Conservation (phyloP, 2,329 filamentous ascomycete genomes). For the Neocucurbitaria cava region DNA sequence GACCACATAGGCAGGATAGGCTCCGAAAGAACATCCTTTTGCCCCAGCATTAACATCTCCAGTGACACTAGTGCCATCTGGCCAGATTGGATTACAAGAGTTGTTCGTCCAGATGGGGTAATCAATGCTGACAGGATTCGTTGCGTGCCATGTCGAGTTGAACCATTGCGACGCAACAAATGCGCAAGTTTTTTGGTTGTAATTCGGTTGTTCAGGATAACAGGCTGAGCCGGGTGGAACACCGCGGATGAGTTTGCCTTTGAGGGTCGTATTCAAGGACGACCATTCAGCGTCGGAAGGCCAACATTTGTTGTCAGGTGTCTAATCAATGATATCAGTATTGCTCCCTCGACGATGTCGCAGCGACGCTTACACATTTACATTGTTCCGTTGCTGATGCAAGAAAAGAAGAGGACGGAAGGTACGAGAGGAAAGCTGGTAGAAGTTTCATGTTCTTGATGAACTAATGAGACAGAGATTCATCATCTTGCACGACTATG, state of each 20-base stretch:
- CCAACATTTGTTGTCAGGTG: constrained; percentile 28
- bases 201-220: constrained; percentile 29
- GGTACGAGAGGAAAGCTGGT: neutral
- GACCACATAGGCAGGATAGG: constrained; percentile 38
- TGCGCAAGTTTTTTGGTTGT: constrained; percentile 26
- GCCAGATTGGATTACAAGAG: constrained; percentile 38
- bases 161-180: constrained; percentile 33
- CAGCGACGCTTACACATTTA: constrained; percentile 26
- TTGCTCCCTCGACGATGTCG: too few species aligned
- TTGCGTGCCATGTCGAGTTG: constrained; percentile 35
- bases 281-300: constrained; percentile 27
- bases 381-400: constrained; percentile 11
- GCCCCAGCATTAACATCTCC: constrained; percentile 28
- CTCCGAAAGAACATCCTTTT: constrained; percentile 30
- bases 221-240: constrained; percentile 38
- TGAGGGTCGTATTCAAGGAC: constrained; percentile 27
- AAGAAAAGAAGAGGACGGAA: neutral
- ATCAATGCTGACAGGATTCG: constrained; percentile 36
- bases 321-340: constrained; percentile 11
- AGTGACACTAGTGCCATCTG: constrained; percentile 38
- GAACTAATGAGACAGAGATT: neutral
- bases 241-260: constrained; percentile 25
- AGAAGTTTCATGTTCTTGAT: neutral
- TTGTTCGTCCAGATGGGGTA: constrained; percentile 40
- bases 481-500: neutral